Evolutionary conservation across 108 stramenopile genomes (phyloP), one percentile per base, ranked within the genome.

Genomic region (Stephanodiscus triporus): DNA sequence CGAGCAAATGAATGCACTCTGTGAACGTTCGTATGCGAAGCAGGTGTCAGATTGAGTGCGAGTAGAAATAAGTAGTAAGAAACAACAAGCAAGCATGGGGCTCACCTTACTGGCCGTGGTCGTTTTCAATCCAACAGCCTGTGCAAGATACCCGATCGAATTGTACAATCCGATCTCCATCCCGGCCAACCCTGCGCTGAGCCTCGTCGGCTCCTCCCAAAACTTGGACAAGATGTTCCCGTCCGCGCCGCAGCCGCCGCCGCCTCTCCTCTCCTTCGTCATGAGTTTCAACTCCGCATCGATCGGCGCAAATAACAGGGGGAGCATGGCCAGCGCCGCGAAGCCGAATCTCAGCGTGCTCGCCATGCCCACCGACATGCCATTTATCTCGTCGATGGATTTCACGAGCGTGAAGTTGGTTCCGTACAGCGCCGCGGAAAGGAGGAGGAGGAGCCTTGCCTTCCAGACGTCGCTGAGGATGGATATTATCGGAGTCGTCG

Each of bases 1-100:
- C 40, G 86, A 88, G 70, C 97, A 96, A 26, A 97, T 86, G 81
- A 97, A 97, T 53, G 96, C 95, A 27, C 89, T 89, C 71, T 73
- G 29, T 16, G 13, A 34, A 34, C 32, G 48, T 49, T 16, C 16
- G 19, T 6, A 19, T 19, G 48, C 48, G 6, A 49, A 19, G 48
- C 2, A 49, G 48, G 16, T 19, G 48, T 19, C 5, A 49, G n/a
- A 49, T 49, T 6, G 48, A 3, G 2, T 19, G 16, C 48, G 48
- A 49, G 7, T 19, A 49, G 48, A 16, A 34, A 53, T 24, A 26
- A 61, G 16, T 32, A 61, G 13, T 27, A 34, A 7, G 3, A 2
- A 4, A 49, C 4, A 17, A 49, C 2, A 42, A 45, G 40, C 32
- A 26, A 20, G 4, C 0, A 24, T 2, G 19, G 16, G 17, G 24